Percentiles rank a stretch among this genome's conserved stretches.
These are phyloP conservation scores for Limnanthes douglasii DNA, from an alignment of 345 rosid genomes.

Conservation along the genomic window DNA sequence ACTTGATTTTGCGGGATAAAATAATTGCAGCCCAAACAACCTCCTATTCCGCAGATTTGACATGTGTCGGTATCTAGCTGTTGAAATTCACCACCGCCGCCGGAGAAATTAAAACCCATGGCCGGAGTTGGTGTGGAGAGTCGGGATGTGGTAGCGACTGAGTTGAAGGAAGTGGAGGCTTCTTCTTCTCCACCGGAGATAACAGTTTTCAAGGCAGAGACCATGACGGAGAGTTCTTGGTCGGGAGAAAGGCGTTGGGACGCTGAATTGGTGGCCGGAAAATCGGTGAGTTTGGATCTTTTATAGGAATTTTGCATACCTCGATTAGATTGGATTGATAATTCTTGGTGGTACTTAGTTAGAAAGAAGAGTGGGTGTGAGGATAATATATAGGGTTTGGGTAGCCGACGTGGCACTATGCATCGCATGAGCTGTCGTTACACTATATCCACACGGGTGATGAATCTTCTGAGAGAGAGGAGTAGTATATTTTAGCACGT, in stretches of 20 bases:
- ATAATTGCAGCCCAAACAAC: conserved; percentile 43
- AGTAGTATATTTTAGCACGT: too few relatives aligned
- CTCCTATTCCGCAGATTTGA: conserved; percentile 28
- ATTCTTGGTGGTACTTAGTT: too few relatives aligned
- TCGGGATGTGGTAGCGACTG: background rate
- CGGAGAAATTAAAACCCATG: too few relatives aligned
- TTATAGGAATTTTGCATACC: conserved; percentile 14
- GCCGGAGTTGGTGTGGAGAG: background rate
- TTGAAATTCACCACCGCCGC: too few relatives aligned
- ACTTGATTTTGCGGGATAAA: conserved; percentile 32
- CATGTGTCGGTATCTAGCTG: conserved; percentile 29
- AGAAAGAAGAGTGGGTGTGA: too few relatives aligned
- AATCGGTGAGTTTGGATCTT: conserved; percentile 4
- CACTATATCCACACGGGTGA: too few relatives aligned
- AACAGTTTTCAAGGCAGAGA: conserved; percentile 11
- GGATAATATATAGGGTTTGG: too few relatives aligned
- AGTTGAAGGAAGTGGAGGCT: background rate
- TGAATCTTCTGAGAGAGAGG: too few relatives aligned
- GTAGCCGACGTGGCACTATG: too few relatives aligned
- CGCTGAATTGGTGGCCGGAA: background rate
- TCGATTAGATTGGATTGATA: too few relatives aligned
- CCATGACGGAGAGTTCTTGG: conserved; percentile 42
- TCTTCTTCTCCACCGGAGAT: conserved; percentile 4
- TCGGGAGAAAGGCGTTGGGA: conserved; percentile 18
- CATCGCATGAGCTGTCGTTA: too few relatives aligned